Evolutionary conservation across 2,329 filamentous ascomycete genomes (phyloP), one percentile per base, ranked within the genome.

Genomic region (Diaporthe humulicola): DNA sequence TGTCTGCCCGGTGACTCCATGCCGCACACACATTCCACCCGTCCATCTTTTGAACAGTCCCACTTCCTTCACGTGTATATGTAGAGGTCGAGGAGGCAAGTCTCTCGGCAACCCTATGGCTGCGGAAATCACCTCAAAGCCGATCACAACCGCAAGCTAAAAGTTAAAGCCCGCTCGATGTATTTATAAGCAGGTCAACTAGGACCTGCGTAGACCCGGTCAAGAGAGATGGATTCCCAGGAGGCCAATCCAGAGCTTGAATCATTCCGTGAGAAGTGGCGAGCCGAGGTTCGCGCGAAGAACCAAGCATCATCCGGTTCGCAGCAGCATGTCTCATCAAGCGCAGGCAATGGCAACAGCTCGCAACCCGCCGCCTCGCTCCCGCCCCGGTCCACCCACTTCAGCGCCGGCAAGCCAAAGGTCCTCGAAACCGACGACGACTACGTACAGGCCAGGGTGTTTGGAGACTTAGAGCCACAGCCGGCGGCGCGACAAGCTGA

Each of bases 221-320:
- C 38, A 67, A 67, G 19, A 42, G 30, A 67, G 40, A 81, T 82
- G 81, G 77, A 77, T 48, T 57, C 78, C 12, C 71, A 86, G 78
- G 84, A 87, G 73, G 83, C 88, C 64, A 88, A 91, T 81, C 88
- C 92, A 69, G 95, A 98, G 83, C 90, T 98, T 75, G 95, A 98
- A 83, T 92, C 90, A 60, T 98, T 98, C 85, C 93, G 96, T 78
- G 90, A 91, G 80, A 90, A 95, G 87, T 98, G 96, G 96, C 91
- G 91, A 75, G 93, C 95, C 78, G 96, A 98, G 82, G 93, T 98
- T 9, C 81, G 87, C 66, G 83, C 84, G 3, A 87, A 81, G 76
- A 80, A 83, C 71, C 40, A 81, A 22, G 67, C 67, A 48, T 10
- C 78, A 14, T 69, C 73, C 30, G 42, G 56, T 4, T 54, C 60